Conservation (phyloP, 176 grass and related monocot species). For the Neostapfia colusana region DNA sequence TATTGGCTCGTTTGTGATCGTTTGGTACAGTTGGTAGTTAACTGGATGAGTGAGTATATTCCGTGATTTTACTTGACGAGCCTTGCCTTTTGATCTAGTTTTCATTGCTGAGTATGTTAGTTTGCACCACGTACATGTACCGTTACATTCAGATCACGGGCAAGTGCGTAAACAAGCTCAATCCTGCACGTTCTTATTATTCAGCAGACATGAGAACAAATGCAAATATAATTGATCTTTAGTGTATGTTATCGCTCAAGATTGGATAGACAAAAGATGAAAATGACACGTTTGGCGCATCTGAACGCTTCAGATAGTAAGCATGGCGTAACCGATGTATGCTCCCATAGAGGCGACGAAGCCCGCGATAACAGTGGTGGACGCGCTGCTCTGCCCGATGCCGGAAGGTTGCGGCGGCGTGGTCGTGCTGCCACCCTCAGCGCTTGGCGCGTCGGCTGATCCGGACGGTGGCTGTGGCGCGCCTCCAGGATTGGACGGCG, state of each 20-base stretch:
- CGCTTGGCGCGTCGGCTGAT: neutral
- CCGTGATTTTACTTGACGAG: neutral
- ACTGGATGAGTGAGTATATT: too few species aligned
- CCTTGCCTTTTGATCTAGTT: neutral
- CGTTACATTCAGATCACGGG: neutral
- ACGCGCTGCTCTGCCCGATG: constrained; percentile 5
- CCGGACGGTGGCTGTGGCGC: constrained; percentile 13
- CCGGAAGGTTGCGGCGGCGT: constrained; percentile 15
- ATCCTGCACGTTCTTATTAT: constrained; percentile 4
- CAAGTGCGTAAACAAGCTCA: neutral
- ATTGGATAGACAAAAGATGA: neutral
- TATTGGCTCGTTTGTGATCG: neutral
- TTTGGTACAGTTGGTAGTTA: neutral
- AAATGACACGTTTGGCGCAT: neutral
- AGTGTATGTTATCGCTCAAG: neutral
- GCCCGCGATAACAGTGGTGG: neutral
- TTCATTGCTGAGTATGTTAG: too few species aligned
- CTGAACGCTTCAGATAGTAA: constrained; percentile 29
- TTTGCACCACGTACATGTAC: neutral
- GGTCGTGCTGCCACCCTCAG: neutral
- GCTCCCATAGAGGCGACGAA: constrained; percentile 43
- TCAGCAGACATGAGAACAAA: constrained; percentile 11
- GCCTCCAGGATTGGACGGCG: constrained; percentile 28
- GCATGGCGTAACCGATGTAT: constrained; percentile 42
- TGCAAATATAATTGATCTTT: constrained; percentile 7